Base-by-base conservation (phyloP, 345 rosid species). In the Eutrema heterophyllum region DNA sequence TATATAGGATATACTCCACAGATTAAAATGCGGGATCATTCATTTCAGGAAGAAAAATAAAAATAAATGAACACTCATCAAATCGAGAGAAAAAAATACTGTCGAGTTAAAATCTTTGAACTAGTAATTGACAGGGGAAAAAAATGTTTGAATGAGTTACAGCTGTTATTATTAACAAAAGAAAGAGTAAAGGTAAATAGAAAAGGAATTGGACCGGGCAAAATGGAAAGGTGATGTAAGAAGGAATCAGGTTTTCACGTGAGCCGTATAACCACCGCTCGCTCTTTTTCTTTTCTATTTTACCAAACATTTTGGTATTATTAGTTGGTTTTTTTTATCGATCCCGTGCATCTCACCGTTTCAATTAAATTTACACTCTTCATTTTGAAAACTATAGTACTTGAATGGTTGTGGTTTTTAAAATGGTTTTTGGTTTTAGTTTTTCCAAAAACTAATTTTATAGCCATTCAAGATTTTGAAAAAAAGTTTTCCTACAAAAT, bases 221-320 rank as follows among this genome's bases (percentile, higher is more conserved):
- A 63, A 51, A 3, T 32, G 45, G 15, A 33, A 64, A 33, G n/a
- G 33, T 52, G 63, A 63, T 63, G 69, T 53, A 53, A 73, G 48
- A 29, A 35, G 48, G 63, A 72, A 52, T 43, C 64, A 54, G 64
- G 62, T 41, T 64, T 64, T 64, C 77, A 73, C 77, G 71, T 73
- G 77, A 64, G 56, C 65, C 77, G 64, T 72, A 41, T 72, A 72
- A 41, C 70, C 33, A 63, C 69, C 63, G 48, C 43, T 63, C 43
- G 15, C 29, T 52, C 18, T 14, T 56, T 32, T 40, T 29, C 36
- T 53, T 54, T 29, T 0, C 33, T 12, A 33, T 21, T 7, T 33
- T 15, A 6, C 5, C 54, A n/a, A 56, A 30, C 4, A 56, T 40
- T 62, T 38, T 39, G 45, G 9, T 38, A 35, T 56, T 44, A 44